These are phyloP conservation scores for Scheffersomyces stipitis DNA, from an alignment of 805 yeast genomes.

Conservation along the genomic window DNA sequence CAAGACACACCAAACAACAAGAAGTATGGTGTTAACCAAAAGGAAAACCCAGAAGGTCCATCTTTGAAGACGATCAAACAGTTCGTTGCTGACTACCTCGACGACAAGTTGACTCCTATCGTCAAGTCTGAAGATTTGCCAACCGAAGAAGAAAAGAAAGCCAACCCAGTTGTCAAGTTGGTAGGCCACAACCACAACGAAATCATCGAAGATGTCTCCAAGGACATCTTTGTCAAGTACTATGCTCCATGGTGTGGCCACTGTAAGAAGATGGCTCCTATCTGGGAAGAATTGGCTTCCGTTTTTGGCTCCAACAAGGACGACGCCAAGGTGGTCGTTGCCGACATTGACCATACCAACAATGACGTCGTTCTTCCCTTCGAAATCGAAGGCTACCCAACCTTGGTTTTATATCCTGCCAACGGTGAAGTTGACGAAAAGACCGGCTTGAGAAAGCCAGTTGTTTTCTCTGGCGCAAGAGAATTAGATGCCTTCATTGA, in stretches of 20 bases:
- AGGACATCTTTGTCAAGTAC: constrained; percentile 83
- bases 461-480: constrained; percentile 70
- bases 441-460: constrained; percentile 49
- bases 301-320: constrained; percentile 54
- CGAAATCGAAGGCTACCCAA: constrained; percentile 87
- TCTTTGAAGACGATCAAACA: constrained; percentile 48
- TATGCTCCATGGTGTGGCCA: constrained; percentile 99
- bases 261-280: constrained; percentile 88
- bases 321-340: constrained; percentile 61
- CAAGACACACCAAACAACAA: constrained; percentile 68
- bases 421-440: constrained; percentile 41
- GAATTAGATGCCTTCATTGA: constrained; percentile 65
- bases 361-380: constrained; percentile 76
- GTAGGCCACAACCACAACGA: constrained; percentile 84
- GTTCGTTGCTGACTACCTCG: constrained; percentile 62
- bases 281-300: constrained; percentile 82
- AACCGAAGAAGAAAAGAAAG: constrained; percentile 63
- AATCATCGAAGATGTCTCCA: constrained; percentile 53
- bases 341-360: constrained; percentile 84
- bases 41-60: constrained; percentile 46
- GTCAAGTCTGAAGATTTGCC: constrained; percentile 88
- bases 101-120: constrained; percentile 67
- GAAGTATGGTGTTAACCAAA: constrained; percentile 79
- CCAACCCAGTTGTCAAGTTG: constrained; percentile 63
- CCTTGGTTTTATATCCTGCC: constrained; percentile 88